These are phyloP conservation scores for Fusarium albidum DNA, from an alignment of 2,329 filamentous ascomycete species.

Conservation along the genomic window DNA sequence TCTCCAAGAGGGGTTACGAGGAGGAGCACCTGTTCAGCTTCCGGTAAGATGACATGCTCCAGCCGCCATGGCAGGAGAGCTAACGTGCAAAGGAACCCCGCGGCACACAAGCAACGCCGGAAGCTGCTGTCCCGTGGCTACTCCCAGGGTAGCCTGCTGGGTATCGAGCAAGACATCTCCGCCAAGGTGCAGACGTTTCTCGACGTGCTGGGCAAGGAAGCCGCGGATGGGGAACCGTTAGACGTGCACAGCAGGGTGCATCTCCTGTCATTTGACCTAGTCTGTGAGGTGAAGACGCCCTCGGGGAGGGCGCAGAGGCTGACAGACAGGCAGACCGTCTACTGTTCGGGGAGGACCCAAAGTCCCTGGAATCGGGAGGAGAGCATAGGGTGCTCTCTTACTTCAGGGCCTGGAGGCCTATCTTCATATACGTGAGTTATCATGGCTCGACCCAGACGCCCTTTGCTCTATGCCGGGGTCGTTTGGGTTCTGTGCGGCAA, in stretches of 20 bases:
- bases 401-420: slow-evolving; percentile 4
- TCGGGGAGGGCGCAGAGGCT: not conserved
- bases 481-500: no score
- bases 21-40: slow-evolving; percentile 8
- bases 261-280: slow-evolving; percentile 3
- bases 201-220: not conserved
- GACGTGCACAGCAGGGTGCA: not conserved
- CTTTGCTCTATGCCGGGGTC: no score
- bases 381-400: not conserved
- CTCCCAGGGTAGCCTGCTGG: not conserved
- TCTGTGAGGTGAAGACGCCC: no score
- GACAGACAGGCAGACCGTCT: not conserved
- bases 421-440: slow-evolving; percentile 6
- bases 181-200: slow-evolving; percentile 1
- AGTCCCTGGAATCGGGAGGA: not conserved
- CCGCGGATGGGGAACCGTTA: not conserved
- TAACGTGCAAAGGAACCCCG: not conserved
- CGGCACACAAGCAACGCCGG: not conserved
- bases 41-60: slow-evolving; percentile 1
- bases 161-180: not conserved
- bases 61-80: no score
- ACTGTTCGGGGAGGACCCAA: slow-evolving; percentile 3
- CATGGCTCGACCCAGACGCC: no score
- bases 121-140: slow-evolving; percentile 1
- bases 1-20: not conserved